phyloP scores from a whole-genome alignment of 2,329 filamentous ascomycete species.

The Stagonosporopsis vannaccii region DNA sequence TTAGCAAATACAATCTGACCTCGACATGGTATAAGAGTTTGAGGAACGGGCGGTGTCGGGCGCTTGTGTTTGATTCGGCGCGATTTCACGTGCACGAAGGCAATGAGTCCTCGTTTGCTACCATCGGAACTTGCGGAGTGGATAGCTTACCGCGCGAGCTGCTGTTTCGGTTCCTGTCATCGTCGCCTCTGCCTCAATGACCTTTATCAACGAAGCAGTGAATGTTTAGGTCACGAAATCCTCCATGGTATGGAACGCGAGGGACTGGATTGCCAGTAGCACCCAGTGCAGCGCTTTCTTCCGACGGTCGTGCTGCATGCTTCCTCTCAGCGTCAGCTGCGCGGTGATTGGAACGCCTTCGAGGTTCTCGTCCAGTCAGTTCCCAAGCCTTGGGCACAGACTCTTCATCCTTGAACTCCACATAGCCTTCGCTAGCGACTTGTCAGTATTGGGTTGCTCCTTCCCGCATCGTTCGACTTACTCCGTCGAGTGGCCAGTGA shows the following conservation, averaged over 20 bases:
- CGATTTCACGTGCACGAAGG: not conserved
- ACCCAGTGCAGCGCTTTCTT: slow-evolving; percentile 64
- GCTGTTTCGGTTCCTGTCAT: not conserved
- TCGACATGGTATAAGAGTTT: not conserved
- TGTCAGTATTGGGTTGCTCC: slow-evolving; percentile 52
- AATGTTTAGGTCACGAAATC: too few relatives aligned
- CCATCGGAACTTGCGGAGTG: not conserved
- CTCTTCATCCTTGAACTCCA: slow-evolving; percentile 97
- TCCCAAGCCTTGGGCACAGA: slow-evolving; percentile 92
- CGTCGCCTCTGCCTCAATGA: not conserved
- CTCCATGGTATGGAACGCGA: too few relatives aligned
- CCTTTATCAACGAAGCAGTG: not conserved
- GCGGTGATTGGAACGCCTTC: slow-evolving; percentile 98
- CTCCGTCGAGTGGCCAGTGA: slow-evolving; percentile 97
- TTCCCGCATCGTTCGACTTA: too few relatives aligned
- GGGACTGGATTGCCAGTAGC: slow-evolving; percentile 93
- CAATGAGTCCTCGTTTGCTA: too few relatives aligned
- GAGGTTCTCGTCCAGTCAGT: slow-evolving; percentile 96
- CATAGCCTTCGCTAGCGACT: slow-evolving; percentile 84
- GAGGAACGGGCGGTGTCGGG: not conserved
- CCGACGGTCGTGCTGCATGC: slow-evolving; percentile 84
- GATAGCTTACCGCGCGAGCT: not conserved
- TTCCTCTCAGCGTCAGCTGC: slow-evolving; percentile 99
- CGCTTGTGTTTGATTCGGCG: not conserved
- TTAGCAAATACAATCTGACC: too few relatives aligned